Percentiles rank a stretch among this genome's conserved stretches.
Evolutionary conservation across 768 basidiomycete genomes (phyloP).

Genomic region (Boletus edulis): DNA sequence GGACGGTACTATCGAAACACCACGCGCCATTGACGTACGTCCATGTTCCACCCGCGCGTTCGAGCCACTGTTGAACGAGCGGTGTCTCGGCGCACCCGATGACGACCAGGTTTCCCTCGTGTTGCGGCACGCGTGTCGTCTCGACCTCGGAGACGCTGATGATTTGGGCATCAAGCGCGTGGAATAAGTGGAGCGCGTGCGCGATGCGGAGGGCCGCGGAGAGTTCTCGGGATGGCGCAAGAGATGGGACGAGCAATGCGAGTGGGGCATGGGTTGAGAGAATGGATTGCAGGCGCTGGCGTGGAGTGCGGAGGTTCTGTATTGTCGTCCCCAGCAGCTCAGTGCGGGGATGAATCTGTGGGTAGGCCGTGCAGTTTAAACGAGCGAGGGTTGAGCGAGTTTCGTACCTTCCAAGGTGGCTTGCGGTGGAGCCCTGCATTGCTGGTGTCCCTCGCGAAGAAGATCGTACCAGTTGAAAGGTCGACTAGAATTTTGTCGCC

Average conservation of each 20-base stretch:
- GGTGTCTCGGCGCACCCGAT: slow-evolving; percentile 44
- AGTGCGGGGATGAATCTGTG: slow-evolving; percentile 6
- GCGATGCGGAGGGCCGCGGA: slow-evolving; percentile 65
- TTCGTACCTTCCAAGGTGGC: slow-evolving; percentile 24
- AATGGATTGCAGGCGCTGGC: slow-evolving; percentile 60
- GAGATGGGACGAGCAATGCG: slow-evolving; percentile 51
- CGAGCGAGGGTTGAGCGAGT: no score
- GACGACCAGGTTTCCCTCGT: slow-evolving; percentile 54
- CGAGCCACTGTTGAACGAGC: slow-evolving; percentile 35
- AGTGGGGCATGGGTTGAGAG: slow-evolving; percentile 54
- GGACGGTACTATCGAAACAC: slow-evolving; percentile 10
- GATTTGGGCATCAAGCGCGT: slow-evolving; percentile 67
- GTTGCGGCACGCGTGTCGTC: slow-evolving; percentile 12
- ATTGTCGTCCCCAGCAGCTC: neutral
- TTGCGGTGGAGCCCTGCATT: neutral
- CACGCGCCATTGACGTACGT: slow-evolving; percentile 19
- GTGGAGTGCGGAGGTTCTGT: slow-evolving; percentile 6
- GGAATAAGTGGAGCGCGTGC: slow-evolving; percentile 64
- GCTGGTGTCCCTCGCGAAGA: slow-evolving; percentile 8
- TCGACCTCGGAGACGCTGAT: slow-evolving; percentile 34
- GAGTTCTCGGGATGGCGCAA: slow-evolving; percentile 32
- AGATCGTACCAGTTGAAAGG: neutral
- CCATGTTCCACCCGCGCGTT: slow-evolving; percentile 13
- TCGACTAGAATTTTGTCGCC: slow-evolving; percentile 1
- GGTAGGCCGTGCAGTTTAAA: neutral